Conservation (phyloP, 78 protist genomes). For the Bigelowiella natans region DNA sequence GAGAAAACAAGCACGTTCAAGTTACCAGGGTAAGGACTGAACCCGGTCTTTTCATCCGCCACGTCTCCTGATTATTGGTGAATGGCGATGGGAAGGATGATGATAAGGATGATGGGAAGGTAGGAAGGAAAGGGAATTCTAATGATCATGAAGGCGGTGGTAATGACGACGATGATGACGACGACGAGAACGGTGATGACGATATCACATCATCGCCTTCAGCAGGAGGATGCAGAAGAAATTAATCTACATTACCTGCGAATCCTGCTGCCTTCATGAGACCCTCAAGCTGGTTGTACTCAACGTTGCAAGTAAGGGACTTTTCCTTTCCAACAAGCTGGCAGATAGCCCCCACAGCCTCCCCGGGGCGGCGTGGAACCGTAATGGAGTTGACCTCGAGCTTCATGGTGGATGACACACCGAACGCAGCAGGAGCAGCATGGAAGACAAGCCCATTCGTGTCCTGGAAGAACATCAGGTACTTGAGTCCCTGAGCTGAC, state of each 20-base stretch:
- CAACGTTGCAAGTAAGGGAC: slow-evolving; percentile 33
- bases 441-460: slow-evolving; percentile 26
- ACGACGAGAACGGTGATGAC: too few species aligned
- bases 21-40: slow-evolving; percentile 43
- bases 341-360: slow-evolving; percentile 22
- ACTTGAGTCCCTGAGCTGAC: background rate
- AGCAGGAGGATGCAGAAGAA: slow-evolving; percentile 10
- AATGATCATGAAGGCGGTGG: too few species aligned
- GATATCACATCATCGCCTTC: too few species aligned
- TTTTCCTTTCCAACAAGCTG: slow-evolving; percentile 14
- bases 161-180: too few species aligned
- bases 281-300: slow-evolving; percentile 58
- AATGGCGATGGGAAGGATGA: too few species aligned
- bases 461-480: slow-evolving; percentile 39
- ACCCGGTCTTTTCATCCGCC: slow-evolving; percentile 9
- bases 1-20: slow-evolving; percentile 29
- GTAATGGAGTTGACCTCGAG: slow-evolving; percentile 18
- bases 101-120: too few species aligned
- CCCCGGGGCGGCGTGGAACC: slow-evolving; percentile 27
- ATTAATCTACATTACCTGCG: background rate
- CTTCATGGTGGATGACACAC: background rate
- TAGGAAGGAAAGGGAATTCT: too few species aligned
- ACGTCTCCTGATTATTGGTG: too few species aligned
- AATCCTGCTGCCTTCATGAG: slow-evolving; percentile 2
- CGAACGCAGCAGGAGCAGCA: background rate